Evolutionary conservation across 2,329 filamentous ascomycete species (phyloP).

Genomic region (Cladosporium velox): DNA sequence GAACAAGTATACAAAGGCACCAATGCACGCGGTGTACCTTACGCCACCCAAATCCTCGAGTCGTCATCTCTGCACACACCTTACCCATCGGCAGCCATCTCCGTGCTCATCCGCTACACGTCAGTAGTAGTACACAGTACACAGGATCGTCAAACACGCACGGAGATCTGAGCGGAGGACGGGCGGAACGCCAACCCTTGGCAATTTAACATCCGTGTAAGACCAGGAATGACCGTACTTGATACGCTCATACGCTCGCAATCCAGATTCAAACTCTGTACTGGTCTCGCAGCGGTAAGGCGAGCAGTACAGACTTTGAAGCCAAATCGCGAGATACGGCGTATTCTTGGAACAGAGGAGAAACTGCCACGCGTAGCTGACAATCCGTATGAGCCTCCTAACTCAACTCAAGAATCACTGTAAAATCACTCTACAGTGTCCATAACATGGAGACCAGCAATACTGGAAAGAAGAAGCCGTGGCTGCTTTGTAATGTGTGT

Average conservation of each 20-base stretch:
- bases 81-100: neutral
- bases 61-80: neutral
- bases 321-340: no score
- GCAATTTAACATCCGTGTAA: neutral
- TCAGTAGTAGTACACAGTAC: neutral
- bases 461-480: slow-evolving; percentile 5
- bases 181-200: neutral
- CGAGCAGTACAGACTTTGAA: no score
- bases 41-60: neutral
- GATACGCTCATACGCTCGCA: neutral
- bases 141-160: neutral
- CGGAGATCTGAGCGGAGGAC: neutral
- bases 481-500: slow-evolving; percentile 6
- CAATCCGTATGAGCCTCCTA: neutral
- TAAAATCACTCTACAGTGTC: neutral
- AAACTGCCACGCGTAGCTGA: neutral
- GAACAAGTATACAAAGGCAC: neutral
- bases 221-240: neutral
- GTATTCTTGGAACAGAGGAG: neutral
- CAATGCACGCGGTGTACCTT: neutral
- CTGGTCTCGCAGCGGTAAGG: no score
- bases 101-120: neutral
- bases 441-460: neutral
- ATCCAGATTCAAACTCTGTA: no score
- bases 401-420: neutral